A percentile compares a stretch with the other conserved stretches of the same genome.
phyloP scores from a whole-genome alignment of 2,329 filamentous ascomycete species.

The Sporothrix pallida region DNA sequence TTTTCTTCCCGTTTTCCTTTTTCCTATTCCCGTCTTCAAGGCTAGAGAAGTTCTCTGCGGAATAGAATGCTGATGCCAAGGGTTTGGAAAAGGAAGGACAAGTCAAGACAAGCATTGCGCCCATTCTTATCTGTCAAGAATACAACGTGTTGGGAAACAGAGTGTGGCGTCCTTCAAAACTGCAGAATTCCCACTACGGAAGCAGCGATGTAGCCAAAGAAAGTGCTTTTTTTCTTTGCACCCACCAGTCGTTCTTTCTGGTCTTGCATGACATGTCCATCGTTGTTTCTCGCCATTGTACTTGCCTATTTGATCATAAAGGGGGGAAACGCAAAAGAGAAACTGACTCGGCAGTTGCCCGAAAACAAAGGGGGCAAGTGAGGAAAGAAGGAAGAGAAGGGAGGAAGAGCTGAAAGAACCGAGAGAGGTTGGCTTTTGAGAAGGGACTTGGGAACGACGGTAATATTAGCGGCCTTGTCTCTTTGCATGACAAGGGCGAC shows the following conservation, averaged over 20 bases:
- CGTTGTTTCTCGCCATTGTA: background rate
- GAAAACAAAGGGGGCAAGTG: background rate
- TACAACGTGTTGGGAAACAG: background rate
- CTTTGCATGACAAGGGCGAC: no score
- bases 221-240: background rate
- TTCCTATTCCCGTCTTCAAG: background rate
- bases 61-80: slow-evolving; percentile 15
- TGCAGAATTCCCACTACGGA: background rate
- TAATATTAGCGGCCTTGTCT: no score
- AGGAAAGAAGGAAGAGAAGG: background rate
- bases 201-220: background rate
- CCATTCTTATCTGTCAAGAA: slow-evolving; percentile 15
- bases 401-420: background rate
- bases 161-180: background rate
- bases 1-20: no score
- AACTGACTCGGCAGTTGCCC: background rate
- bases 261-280: background rate
- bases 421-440: no score
- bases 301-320: background rate
- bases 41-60: background rate
- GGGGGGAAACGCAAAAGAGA: background rate
- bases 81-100: slow-evolving; percentile 11
- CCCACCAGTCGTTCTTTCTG: background rate
- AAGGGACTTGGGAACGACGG: no score
- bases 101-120: background rate